Percentiles rank a stretch among this genome's conserved stretches.
These are phyloP conservation scores for Boletus sp. DNA, from an alignment of 768 basidiomycete genomes.

Conservation along the genomic window DNA sequence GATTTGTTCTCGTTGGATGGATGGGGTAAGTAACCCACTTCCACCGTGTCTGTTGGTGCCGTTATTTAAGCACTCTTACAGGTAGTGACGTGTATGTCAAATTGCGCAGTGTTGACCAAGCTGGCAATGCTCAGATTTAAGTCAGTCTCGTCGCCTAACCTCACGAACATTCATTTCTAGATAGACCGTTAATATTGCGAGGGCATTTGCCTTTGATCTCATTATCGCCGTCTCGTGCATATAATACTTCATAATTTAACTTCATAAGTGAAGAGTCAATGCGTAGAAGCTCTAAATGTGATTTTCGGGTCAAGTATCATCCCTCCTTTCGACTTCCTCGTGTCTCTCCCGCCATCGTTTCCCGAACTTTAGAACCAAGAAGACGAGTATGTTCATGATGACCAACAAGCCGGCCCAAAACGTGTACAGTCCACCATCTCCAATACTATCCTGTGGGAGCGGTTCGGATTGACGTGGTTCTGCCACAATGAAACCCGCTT, in stretches of 20 bases:
- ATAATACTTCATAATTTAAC: slow-evolving; percentile 4
- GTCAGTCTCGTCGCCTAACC: background rate
- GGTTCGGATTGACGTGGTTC: background rate
- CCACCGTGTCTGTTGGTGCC: background rate
- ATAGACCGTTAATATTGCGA: background rate
- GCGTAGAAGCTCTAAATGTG: background rate
- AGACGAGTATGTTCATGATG: slow-evolving; percentile 48
- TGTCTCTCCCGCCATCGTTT: slow-evolving; percentile 53
- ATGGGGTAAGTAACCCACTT: slow-evolving; percentile 54
- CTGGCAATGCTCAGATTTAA: slow-evolving; percentile 49
- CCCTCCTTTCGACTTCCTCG: slow-evolving; percentile 39
- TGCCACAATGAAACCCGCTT: background rate
- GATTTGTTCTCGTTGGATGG: slow-evolving; percentile 80
- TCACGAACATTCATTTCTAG: background rate
- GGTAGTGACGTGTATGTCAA: slow-evolving; percentile 56
- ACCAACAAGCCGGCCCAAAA: slow-evolving; percentile 52
- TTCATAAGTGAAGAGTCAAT: background rate
- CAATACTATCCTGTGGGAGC: slow-evolving; percentile 16
- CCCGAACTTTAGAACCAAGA: slow-evolving; percentile 60
- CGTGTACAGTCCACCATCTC: slow-evolving; percentile 31
- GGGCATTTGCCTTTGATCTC: background rate
- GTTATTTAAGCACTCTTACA: slow-evolving; percentile 10
- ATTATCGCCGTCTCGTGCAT: background rate
- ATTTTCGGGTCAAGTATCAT: background rate
- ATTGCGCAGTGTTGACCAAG: slow-evolving; percentile 49